Percentiles rank a stretch among this genome's conserved stretches.
These are phyloP conservation scores for Heliamphora exappendiculata DNA, from an alignment of 148 eudicot species.

Conservation along the genomic window DNA sequence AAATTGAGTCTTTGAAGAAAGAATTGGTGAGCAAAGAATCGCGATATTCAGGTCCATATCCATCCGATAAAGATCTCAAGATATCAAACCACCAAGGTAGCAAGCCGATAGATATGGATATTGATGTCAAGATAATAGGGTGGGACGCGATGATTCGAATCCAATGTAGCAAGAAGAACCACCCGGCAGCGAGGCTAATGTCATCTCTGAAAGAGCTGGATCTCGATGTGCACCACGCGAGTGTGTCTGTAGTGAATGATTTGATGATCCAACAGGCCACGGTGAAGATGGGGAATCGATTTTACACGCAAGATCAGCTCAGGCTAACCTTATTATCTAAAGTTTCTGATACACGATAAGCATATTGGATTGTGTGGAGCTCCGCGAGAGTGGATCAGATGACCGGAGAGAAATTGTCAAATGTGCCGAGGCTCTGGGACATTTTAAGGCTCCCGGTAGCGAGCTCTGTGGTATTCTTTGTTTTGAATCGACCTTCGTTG, in stretches of 20 bases:
- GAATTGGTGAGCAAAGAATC: constrained; percentile 36
- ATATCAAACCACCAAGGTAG: not conserved
- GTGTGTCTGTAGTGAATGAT: constrained; percentile 79
- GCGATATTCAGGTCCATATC: constrained; percentile 10
- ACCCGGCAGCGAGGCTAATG: constrained; percentile 87
- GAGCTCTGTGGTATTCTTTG: not conserved
- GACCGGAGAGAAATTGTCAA: not conserved
- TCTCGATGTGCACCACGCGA: constrained; percentile 71
- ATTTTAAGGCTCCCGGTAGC: constrained; percentile 16
- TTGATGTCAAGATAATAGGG: constrained; percentile 77
- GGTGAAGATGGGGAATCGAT: constrained; percentile 58
- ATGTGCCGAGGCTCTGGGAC: not conserved
- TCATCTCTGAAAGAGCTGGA: constrained; percentile 64
- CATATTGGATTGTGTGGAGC: not conserved
- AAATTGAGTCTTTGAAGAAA: constrained; percentile 45
- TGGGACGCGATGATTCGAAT: constrained; percentile 88
- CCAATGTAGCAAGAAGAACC: constrained; percentile 64
- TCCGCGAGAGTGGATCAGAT: not conserved
- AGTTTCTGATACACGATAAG: constrained; percentile 36
- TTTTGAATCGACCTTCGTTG: not conserved
- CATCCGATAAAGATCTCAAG: constrained; percentile 16
- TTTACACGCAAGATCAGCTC: constrained; percentile 71
- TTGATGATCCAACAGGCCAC: constrained; percentile 91
- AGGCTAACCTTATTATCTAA: constrained; percentile 44
- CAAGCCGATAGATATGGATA: constrained; percentile 42